phyloP scores from a whole-genome alignment of 306 rosid species.

The Corylus avellana region DNA sequence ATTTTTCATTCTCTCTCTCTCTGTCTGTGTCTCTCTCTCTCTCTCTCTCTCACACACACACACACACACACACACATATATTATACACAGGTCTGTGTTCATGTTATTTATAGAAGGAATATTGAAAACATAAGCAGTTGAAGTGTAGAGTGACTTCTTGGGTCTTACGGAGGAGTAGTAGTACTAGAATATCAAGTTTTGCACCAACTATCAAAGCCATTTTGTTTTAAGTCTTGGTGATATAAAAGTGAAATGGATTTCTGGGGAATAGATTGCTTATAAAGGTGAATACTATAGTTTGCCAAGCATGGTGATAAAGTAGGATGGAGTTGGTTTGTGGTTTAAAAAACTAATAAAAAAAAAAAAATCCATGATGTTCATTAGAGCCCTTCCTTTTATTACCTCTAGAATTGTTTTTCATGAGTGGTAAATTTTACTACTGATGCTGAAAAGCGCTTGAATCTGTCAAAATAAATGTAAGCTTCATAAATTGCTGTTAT shows the following conservation, averaged over 20 bases:
- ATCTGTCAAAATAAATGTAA: background rate
- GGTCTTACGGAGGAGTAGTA: no score
- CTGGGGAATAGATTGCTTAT: slow-evolving; percentile 12
- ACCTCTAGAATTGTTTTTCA: background rate
- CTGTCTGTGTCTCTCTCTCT: no score
- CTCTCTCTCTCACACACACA: no score
- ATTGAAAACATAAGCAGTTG: background rate
- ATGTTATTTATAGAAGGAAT: background rate
- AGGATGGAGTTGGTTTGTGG: background rate
- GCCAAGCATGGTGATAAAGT: slow-evolving; percentile 6
- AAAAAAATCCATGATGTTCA: background rate
- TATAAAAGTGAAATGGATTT: slow-evolving; percentile 4
- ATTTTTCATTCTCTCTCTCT: no score
- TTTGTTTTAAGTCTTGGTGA: background rate
- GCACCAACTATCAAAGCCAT: no score
- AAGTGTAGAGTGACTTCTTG: background rate
- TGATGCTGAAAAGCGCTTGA: slow-evolving; percentile 4
- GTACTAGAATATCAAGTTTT: no score
- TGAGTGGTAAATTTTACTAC: background rate
- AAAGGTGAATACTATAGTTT: slow-evolving; percentile 1
- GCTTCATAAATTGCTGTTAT: slow-evolving; percentile 4
- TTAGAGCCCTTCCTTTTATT: background rate
- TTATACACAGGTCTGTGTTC: no score
- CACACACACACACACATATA: no score
- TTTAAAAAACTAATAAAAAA: background rate